These are phyloP conservation scores for Alternaria sp. DNA, from an alignment of 2,329 filamentous ascomycete species.

Conservation along the genomic window DNA sequence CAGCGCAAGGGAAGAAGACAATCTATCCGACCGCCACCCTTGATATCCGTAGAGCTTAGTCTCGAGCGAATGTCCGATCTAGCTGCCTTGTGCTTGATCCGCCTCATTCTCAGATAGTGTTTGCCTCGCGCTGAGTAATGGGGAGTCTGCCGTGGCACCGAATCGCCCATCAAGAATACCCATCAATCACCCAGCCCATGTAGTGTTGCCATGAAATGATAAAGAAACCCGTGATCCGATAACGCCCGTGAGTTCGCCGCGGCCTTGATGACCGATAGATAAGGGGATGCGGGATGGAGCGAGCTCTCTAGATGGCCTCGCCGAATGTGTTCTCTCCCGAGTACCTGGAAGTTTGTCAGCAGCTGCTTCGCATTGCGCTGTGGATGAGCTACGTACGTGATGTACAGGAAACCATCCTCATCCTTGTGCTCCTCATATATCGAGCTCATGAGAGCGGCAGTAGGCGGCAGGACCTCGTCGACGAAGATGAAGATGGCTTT, in stretches of 20 bases:
- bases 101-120: constrained; percentile 5
- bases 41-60: background rate
- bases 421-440: constrained; percentile 99
- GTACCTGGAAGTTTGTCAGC: constrained; percentile 65
- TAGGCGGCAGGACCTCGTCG: constrained; percentile 95
- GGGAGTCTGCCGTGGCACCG: constrained; percentile 13
- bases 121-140: constrained; percentile 19
- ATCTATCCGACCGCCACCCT: constrained; percentile 10
- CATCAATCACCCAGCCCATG: constrained; percentile 27
- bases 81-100: constrained; percentile 9
- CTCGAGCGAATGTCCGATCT: background rate
- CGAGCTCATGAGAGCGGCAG: constrained; percentile 97
- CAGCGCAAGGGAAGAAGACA: constrained; percentile 26
- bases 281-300: constrained; percentile 21
- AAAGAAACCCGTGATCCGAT: constrained; percentile 38
- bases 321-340: constrained; percentile 99
- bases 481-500: constrained; percentile 99
- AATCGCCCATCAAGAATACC: constrained; percentile 22
- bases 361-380: background rate
- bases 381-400: constrained; percentile 71
- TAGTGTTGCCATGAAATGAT: constrained; percentile 30
- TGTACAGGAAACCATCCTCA: constrained; percentile 91
- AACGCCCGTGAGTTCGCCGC: constrained; percentile 42
- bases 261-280: constrained; percentile 32
- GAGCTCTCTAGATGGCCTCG: constrained; percentile 50